A percentile compares a stretch with the other conserved stretches of the same genome.
Conservation (phyloP, 225 moss, liverwort and hornwort species). For the Sphagnum contortum region DNA sequence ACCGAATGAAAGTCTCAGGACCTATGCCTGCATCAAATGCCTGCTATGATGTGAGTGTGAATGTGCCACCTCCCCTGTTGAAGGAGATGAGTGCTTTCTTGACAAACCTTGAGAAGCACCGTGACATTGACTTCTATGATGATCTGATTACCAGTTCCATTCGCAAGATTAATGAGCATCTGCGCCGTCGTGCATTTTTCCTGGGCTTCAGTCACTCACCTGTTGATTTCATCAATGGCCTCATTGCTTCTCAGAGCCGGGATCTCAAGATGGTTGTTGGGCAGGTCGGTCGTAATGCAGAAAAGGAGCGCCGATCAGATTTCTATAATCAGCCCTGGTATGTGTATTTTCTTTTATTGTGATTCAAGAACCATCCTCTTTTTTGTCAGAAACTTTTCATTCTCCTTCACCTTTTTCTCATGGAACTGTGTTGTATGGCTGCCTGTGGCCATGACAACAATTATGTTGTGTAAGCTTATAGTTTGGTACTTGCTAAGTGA, state of each 20-base stretch:
- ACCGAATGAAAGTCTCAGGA: slow-evolving; percentile 66
- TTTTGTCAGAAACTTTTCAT: too few relatives aligned
- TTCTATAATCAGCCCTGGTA: slow-evolving; percentile 99
- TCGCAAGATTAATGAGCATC: slow-evolving; percentile 94
- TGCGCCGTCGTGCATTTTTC: slow-evolving; percentile 85
- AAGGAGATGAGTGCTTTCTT: slow-evolving; percentile 94
- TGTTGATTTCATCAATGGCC: slow-evolving; percentile 90
- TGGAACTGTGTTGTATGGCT: too few relatives aligned
- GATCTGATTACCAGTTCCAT: slow-evolving; percentile 74
- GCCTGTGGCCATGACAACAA: too few relatives aligned
- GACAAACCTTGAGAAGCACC: slow-evolving; percentile 82
- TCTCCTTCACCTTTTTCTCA: too few relatives aligned
- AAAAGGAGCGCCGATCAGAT: slow-evolving; percentile 98
- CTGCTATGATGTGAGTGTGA: slow-evolving; percentile 94
- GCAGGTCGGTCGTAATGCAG: slow-evolving; percentile 76
- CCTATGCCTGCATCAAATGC: slow-evolving; percentile 75
- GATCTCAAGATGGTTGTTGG: slow-evolving; percentile 94
- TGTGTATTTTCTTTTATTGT: neutral
- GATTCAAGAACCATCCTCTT: too few relatives aligned
- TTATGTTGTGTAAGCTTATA: too few relatives aligned
- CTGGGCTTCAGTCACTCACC: slow-evolving; percentile 95
- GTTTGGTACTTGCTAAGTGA: too few relatives aligned
- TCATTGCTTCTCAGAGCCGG: slow-evolving; percentile 95
- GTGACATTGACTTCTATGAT: slow-evolving; percentile 82
- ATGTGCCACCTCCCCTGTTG: slow-evolving; percentile 79